Conservation (phyloP, 129 eudicot species). For the Solidago caesia region DNA sequence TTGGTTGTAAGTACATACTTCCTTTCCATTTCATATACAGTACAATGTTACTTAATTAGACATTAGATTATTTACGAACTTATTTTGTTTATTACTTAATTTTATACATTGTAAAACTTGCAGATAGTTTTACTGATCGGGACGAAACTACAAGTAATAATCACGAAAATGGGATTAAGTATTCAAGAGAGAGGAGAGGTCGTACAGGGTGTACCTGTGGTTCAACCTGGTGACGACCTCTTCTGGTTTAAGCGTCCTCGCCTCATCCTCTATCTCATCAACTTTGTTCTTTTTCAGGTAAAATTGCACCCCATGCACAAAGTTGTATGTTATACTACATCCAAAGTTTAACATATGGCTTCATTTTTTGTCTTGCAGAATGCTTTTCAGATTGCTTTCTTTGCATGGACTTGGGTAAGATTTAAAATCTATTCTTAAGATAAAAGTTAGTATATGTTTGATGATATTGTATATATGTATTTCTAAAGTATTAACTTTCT, state of each 20-base stretch:
- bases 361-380: slow-evolving; percentile 40
- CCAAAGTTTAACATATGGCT: not conserved
- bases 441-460: not conserved
- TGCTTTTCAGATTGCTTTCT: slow-evolving; percentile 70
- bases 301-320: not conserved
- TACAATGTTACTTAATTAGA: not conserved
- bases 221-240: slow-evolving; percentile 51
- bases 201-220: slow-evolving; percentile 46
- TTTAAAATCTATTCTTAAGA: not conserved
- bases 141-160: slow-evolving; percentile 62
- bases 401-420: slow-evolving; percentile 73
- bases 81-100: not conserved
- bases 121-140: slow-evolving; percentile 62
- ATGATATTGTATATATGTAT: not conserved
- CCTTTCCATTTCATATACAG: not conserved
- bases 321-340: not conserved
- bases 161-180: slow-evolving; percentile 62
- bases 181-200: slow-evolving; percentile 51
- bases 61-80: not conserved
- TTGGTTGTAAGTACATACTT: slow-evolving; percentile 45
- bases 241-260: slow-evolving; percentile 72
- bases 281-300: slow-evolving; percentile 63
- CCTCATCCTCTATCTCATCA: slow-evolving; percentile 52
- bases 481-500: not conserved
- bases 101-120: not conserved